phyloP scores from a whole-genome alignment of 2,329 filamentous ascomycete species.

The Acephala macrosclerotiorum region DNA sequence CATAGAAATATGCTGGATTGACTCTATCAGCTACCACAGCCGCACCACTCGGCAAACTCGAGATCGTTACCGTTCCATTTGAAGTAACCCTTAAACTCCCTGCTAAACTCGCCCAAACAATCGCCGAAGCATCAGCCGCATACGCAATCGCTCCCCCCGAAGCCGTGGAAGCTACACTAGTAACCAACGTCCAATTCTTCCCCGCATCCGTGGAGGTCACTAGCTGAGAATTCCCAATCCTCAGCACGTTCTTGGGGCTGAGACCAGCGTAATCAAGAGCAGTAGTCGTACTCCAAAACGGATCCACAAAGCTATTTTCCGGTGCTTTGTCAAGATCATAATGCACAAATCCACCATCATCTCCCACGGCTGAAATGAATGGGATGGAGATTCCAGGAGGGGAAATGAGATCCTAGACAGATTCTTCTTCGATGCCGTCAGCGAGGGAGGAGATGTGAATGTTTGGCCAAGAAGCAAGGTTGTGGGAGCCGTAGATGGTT shows the following conservation, averaged over 20 bases:
- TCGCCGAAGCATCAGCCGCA: slow-evolving; percentile 23
- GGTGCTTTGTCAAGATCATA: slow-evolving; percentile 20
- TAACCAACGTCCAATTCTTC: slow-evolving; percentile 19
- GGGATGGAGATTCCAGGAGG: slow-evolving; percentile 32
- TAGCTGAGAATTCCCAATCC: slow-evolving; percentile 27
- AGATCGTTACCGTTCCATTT: slow-evolving; percentile 48
- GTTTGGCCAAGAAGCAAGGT: slow-evolving; percentile 28
- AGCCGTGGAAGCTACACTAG: slow-evolving; percentile 7
- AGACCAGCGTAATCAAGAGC: slow-evolving; percentile 40
- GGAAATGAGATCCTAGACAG: slow-evolving; percentile 32
- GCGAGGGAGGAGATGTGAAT: slow-evolving; percentile 31
- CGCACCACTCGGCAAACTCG: slow-evolving; percentile 46
- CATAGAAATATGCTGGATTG: slow-evolving; percentile 30
- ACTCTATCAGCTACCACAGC: slow-evolving; percentile 52
- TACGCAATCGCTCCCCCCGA: slow-evolving; percentile 27
- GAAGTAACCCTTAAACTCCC: slow-evolving; percentile 18
- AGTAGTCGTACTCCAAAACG: slow-evolving; percentile 27
- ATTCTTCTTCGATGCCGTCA: slow-evolving; percentile 39
- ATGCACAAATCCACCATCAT: slow-evolving; percentile 37
- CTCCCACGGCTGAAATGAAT: slow-evolving; percentile 37
- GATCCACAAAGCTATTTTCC: slow-evolving; percentile 15
- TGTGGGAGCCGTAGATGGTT: slow-evolving; percentile 57
- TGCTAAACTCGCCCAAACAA: slow-evolving; percentile 23
- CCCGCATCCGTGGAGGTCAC: slow-evolving; percentile 29
- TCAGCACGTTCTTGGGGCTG: slow-evolving; percentile 18